Conservation (phyloP, 192 early-diverging fungal genomes). For the Coemansia sp. region DNA sequence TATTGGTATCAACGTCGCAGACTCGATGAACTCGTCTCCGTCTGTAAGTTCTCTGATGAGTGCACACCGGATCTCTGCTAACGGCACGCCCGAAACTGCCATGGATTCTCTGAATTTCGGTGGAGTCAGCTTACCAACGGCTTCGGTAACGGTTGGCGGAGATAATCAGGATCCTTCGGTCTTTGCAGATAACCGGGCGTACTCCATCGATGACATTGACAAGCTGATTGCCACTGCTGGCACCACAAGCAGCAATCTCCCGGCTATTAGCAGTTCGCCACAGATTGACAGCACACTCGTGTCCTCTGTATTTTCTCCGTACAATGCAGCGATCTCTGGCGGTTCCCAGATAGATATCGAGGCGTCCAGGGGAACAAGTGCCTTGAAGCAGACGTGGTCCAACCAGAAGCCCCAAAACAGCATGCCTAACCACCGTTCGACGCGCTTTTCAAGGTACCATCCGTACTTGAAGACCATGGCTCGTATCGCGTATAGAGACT, state of each 20-base stretch:
- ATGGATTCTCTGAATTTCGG: constrained; percentile 11
- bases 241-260: constrained; percentile 7
- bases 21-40: constrained; percentile 37
- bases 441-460: constrained; percentile 51
- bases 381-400: constrained; percentile 28
- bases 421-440: constrained; percentile 35
- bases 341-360: constrained; percentile 9
- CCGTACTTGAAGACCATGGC: constrained; percentile 53
- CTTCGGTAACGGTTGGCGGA: neutral
- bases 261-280: too few species aligned
- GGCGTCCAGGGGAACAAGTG: constrained; percentile 13
- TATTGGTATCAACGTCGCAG: constrained; percentile 5
- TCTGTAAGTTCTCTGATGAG: constrained; percentile 25
- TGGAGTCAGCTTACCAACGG: neutral
- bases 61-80: constrained; percentile 26
- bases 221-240: constrained; percentile 10
- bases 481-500: constrained; percentile 44
- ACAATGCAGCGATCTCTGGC: neutral
- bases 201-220: constrained; percentile 19
- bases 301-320: neutral
- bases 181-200: neutral
- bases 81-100: constrained; percentile 29
- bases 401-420: constrained; percentile 27
- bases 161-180: neutral
- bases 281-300: neutral